A percentile compares a stretch with the other conserved stretches of the same genome.
Conservation (phyloP, 2,329 filamentous ascomycete genomes). For the Phoma sp. region DNA sequence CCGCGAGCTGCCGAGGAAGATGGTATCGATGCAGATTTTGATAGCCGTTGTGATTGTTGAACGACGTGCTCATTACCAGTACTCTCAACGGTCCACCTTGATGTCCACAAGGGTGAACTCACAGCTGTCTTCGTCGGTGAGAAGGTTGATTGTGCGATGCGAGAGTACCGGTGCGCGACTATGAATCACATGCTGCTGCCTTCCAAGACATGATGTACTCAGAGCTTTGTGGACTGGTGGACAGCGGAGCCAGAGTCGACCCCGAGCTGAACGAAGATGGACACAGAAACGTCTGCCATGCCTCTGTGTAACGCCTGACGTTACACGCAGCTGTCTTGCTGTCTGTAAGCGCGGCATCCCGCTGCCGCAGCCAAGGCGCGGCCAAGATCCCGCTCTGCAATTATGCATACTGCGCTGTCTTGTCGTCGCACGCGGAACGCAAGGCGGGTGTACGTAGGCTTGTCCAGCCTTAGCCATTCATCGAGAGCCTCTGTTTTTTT, state of each 20-base stretch:
- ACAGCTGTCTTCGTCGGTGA: no score
- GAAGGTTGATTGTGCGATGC: no score
- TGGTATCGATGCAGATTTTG: not conserved
- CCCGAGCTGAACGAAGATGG: not conserved
- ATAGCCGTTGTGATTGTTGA: not conserved
- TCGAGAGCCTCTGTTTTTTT: not conserved
- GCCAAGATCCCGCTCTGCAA: slow-evolving; percentile 11
- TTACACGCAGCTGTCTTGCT: slow-evolving; percentile 8
- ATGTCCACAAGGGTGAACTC: no score
- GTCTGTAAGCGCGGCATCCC: slow-evolving; percentile 2
- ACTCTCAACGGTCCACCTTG: no score
- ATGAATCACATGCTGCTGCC: no score
- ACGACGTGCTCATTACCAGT: no score
- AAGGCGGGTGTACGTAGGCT: slow-evolving; percentile 7
- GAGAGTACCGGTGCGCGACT: no score
- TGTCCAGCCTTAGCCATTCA: not conserved
- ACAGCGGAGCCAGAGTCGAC: slow-evolving; percentile 1
- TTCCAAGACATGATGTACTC: no score
- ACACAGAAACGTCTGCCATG: slow-evolving; percentile 9
- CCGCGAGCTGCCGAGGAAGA: not conserved
- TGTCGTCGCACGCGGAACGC: slow-evolving; percentile 11
- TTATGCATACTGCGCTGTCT: not conserved
- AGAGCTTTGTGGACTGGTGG: not conserved
- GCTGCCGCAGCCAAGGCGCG: slow-evolving; percentile 6
- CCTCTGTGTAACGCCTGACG: slow-evolving; percentile 9